Conservation (phyloP, 208 protist genomes). For the Leishmania major region DNA sequence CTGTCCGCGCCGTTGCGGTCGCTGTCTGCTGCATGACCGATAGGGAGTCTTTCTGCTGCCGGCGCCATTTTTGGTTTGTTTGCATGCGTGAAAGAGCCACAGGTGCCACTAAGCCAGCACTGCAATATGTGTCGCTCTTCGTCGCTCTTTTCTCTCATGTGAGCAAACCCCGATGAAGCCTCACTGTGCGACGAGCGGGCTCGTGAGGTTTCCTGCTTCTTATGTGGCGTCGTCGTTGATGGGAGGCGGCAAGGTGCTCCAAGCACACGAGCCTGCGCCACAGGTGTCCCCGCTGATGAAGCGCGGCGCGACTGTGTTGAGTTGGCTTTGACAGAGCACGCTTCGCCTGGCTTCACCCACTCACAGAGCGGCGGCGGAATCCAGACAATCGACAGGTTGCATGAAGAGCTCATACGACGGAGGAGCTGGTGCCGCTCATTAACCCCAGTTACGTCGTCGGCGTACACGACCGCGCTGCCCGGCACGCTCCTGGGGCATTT, state of each 20-base stretch:
- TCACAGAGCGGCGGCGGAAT: not conserved
- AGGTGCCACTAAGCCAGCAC: not conserved
- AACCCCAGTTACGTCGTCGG: not conserved
- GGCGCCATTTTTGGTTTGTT: not conserved
- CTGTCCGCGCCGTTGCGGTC: not conserved
- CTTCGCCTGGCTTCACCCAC: not conserved
- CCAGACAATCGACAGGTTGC: conserved; percentile 1
- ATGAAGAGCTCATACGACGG: conserved; percentile 8
- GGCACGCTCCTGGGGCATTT: not conserved
- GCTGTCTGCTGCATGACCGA: not conserved
- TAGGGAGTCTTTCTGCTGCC: not conserved
- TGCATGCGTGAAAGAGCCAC: not conserved
- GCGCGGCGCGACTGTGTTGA: not conserved
- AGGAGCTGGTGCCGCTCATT: not conserved
- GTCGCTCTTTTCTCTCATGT: too few relatives aligned
- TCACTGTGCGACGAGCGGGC: not conserved
- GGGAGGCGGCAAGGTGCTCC: not conserved
- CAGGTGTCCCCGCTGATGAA: not conserved
- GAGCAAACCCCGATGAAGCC: not conserved
- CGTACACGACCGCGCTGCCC: not conserved
- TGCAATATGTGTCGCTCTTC: not conserved
- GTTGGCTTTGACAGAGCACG: not conserved
- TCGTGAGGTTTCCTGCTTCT: not conserved
- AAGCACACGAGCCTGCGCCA: not conserved
- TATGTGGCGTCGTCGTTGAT: not conserved